Conservation (phyloP, 2,329 filamentous ascomycete species). For the Hypoxylon sp. region DNA sequence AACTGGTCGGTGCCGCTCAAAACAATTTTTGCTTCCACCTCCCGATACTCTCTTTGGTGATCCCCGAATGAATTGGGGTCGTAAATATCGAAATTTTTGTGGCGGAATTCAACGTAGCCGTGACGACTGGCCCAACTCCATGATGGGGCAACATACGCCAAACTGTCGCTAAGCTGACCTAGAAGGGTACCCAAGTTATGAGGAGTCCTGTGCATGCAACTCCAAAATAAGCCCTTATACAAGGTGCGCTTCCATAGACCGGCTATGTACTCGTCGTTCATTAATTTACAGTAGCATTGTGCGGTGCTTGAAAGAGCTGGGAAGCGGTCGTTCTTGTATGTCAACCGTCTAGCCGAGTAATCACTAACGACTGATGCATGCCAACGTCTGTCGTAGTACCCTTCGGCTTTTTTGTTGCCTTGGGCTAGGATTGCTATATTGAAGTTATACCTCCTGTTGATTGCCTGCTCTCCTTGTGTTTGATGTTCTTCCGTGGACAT, state of each 20-base stretch:
- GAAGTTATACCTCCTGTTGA: neutral
- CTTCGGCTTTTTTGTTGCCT: too few relatives aligned
- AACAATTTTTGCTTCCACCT: neutral
- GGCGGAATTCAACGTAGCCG: neutral
- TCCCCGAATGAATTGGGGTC: neutral
- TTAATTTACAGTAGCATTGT: neutral
- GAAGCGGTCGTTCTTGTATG: conserved; percentile 3
- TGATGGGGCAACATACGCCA: conserved; percentile 6
- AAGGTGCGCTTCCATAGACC: conserved; percentile 15
- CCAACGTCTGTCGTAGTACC: neutral
- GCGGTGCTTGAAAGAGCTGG: conserved; percentile 15
- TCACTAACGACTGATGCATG: neutral
- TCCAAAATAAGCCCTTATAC: conserved; percentile 4
- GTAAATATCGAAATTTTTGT: too few relatives aligned
- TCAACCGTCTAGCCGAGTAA: neutral
- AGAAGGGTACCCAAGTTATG: neutral
- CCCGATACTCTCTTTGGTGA: conserved; percentile 4
- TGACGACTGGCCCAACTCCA: conserved; percentile 13
- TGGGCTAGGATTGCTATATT: neutral
- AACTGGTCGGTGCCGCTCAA: conserved; percentile 2
- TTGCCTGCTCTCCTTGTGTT: neutral
- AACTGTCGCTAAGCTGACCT: neutral
- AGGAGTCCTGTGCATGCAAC: neutral
- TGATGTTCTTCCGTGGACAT: neutral
- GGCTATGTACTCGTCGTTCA: conserved; percentile 16